Base-by-base conservation (phyloP, 257 asterid genomes). In the Nicotiana paniculata region DNA sequence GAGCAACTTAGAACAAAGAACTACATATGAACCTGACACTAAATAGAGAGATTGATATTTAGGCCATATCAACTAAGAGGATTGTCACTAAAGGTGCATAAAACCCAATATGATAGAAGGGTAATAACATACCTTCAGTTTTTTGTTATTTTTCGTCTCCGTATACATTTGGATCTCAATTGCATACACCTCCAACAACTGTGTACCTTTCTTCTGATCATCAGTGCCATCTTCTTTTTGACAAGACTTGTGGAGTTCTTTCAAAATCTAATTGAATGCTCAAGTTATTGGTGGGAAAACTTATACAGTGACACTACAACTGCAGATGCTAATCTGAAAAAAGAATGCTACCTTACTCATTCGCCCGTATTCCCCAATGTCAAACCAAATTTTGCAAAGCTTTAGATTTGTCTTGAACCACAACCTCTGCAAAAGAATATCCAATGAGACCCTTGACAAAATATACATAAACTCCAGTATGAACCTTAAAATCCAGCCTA, bases 361-460 rank as follows among this genome's bases (percentile, higher is more conserved):
- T 83, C 97, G 90, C 39, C 97, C 98, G 80, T 91, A 96, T 87
- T 94, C 99, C 55, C 97, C 93, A 86, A 89, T 93, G 81, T 96
- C 99, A 86, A 93, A 96, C 99, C 98, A 96, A 84, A 96, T 96
- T 87, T 96, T 96, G 88, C 99, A 96, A 83, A 96, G 90, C 90
- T 96, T 96, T n/a, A 96, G 91, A 86, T 94, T 96, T 43, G 99
- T 94, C 91, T 96, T 96, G 90, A 96, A 96, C 99, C 99, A 96
- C 24, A 96, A 89, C 81, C 99, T 93, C 99, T 96, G 94, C 51
- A 70, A 12, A 51, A 43, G 57, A 74, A 48, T 43, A 48, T 6
- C 26, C 62, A 30, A 15, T 74, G 62, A 74, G 62, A 30, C 16
- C 62, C 43, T 51, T 74, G 79, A 53, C 70, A 85, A 82, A 64